Percentiles rank a stretch among this genome's conserved stretches.
phyloP scores from a whole-genome alignment of 768 basidiomycete species.

The Amyloporia xantha region DNA sequence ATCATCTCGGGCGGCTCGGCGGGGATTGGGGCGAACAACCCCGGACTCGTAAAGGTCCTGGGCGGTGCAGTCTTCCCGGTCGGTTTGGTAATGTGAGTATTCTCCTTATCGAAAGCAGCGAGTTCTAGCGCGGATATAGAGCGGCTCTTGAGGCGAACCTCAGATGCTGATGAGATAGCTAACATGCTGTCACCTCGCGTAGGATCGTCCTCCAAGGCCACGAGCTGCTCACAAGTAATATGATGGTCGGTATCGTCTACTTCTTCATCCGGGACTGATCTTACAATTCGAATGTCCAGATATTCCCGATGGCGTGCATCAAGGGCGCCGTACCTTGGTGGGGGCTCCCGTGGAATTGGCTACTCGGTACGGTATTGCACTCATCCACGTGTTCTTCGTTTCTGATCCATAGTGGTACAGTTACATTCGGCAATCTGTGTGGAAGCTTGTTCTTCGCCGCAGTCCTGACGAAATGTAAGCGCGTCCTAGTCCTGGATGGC shows the following conservation, averaged over 20 bases:
- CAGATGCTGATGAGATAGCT: too few species aligned
- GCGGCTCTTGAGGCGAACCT: too few species aligned
- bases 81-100: conserved; percentile 65
- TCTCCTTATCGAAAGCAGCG: too few species aligned
- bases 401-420: conserved; percentile 27
- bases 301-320: conserved; percentile 61
- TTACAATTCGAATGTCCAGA: conserved; percentile 28
- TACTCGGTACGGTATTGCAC: conserved; percentile 41
- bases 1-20: conserved; percentile 55
- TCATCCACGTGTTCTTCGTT: neutral
- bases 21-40: conserved; percentile 44
- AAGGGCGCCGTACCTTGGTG: conserved; percentile 64
- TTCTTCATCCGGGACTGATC: neutral
- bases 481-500: too few species aligned
- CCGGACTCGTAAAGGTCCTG: conserved; percentile 61
- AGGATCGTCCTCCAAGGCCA: conserved; percentile 71
- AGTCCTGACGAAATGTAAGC: conserved; percentile 58
- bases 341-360: conserved; percentile 62
- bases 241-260: conserved; percentile 45
- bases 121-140: neutral
- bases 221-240: conserved; percentile 69
- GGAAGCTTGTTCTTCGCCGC: conserved; percentile 68
- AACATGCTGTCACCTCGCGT: neutral
- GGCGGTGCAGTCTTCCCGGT: conserved; percentile 69
- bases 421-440: conserved; percentile 60